phyloP scores from a whole-genome alignment of 2,329 filamentous ascomycete species.

The Claviceps purpurea region DNA sequence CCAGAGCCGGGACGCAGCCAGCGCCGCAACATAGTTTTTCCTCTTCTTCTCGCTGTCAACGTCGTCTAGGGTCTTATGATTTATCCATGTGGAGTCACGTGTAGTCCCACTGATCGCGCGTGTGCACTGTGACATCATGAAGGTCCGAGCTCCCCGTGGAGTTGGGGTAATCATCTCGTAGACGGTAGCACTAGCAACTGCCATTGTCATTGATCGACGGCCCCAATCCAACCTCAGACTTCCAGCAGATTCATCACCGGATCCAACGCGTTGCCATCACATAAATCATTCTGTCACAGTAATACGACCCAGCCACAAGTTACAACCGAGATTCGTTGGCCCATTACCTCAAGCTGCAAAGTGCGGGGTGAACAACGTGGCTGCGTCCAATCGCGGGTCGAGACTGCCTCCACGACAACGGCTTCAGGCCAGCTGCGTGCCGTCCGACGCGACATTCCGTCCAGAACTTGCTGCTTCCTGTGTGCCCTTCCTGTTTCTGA shows the following conservation, averaged over 20 bases:
- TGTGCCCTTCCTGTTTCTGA: not conserved
- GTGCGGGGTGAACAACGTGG: slow-evolving; percentile 13
- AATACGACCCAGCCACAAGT: not conserved
- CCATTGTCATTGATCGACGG: not conserved
- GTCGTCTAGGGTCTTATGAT: no score
- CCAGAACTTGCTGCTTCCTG: not conserved
- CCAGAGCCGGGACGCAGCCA: not conserved
- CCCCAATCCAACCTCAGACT: no score
- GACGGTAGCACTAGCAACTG: not conserved
- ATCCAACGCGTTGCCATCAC: no score
- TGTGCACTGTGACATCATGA: slow-evolving; percentile 8
- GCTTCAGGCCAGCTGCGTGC: slow-evolving; percentile 3
- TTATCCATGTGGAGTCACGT: not conserved
- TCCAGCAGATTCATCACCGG: no score
- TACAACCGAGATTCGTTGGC: not conserved
- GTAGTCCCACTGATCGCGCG: not conserved
- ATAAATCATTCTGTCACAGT: slow-evolving; percentile 4
- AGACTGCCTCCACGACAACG: slow-evolving; percentile 16
- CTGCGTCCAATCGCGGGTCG: slow-evolving; percentile 17
- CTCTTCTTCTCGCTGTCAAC: not conserved
- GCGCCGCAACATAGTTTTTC: not conserved
- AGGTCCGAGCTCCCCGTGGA: not conserved
- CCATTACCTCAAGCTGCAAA: slow-evolving; percentile 3
- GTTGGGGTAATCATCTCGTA: not conserved
- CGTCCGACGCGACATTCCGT: not conserved